Evolutionary conservation across 306 rosid species (phyloP), one percentile per base, ranked within the genome.

Genomic region (Prosopis cineraria): DNA sequence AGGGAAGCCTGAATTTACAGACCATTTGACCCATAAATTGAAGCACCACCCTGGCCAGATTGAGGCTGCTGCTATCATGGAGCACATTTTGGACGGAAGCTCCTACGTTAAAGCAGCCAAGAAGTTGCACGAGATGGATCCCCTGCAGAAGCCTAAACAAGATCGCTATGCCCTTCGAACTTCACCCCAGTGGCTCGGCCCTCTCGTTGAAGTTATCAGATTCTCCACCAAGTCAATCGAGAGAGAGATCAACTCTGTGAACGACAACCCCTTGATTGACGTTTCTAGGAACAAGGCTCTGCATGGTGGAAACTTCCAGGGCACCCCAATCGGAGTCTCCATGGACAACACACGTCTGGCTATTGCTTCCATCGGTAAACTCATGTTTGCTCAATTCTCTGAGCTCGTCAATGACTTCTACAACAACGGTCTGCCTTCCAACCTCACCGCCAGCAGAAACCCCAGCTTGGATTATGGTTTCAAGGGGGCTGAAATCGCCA

Each of bases 11-110:
- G 98, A 93, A 58, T 93, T 94, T 1, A 94, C 97, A 0, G 97
- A 94, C 36, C 97, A 94, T 72, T 85, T 94, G 91, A 94, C 94
- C 0, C 98, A 94, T 47, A 94, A 94, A 62, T 48, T 91, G 56
- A 94, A 94, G 82, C 98, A 94, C 71, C 98, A 94, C 40, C 98
- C 98, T 22, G 98, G 98, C 10, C 98, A 94, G 14, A 94, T 94
- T 58, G 98, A 94, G 53, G 98, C 98, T 10, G 97, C 97, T 25
- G 98, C 98, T 20, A 94, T 94, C 5, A 94, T 94, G 98, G 98
- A 94, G 30, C 97, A 93, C 47, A 85, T 93, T 68, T 85, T 93
- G 68, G 98, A 91, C 70, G 98, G 98, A 14, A 93, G 98, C 75
- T 80, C 95, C 24, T 93, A 91, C 73, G 85, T 93, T 16, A 91